phyloP scores from a whole-genome alignment of 305 asterid species.

The Plantago coronopus region DNA sequence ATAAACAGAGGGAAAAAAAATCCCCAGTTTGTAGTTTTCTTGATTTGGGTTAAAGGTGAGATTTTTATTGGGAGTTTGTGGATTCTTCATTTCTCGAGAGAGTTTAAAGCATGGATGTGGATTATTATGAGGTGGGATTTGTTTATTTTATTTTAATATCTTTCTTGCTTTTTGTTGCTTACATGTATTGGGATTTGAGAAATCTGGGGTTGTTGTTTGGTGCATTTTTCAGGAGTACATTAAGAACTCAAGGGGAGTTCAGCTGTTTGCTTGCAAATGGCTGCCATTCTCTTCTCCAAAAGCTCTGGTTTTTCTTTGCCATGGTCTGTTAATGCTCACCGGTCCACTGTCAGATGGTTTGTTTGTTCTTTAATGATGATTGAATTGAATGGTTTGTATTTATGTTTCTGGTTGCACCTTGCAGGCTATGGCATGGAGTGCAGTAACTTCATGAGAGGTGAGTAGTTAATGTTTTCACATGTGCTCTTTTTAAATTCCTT shows the following conservation, averaged over 20 bases:
- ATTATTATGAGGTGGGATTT: conserved; percentile 55
- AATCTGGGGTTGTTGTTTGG: background rate
- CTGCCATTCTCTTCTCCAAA: conserved; percentile 77
- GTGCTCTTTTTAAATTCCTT: conserved; percentile 19
- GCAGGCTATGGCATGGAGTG: conserved; percentile 99
- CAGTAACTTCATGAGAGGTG: conserved; percentile 96
- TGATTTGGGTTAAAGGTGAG: too few relatives aligned
- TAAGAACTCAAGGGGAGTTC: conserved; percentile 69
- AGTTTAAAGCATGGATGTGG: conserved; percentile 44
- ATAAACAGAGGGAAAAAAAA: too few relatives aligned
- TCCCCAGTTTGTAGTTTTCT: too few relatives aligned
- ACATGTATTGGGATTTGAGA: conserved; percentile 17
- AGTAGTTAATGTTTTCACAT: conserved; percentile 27
- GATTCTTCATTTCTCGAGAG: background rate
- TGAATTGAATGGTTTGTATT: conserved; percentile 4
- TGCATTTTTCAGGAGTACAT: conserved; percentile 42
- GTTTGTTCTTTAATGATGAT: conserved; percentile 11
- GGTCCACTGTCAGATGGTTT: background rate
- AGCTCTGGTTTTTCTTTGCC: conserved; percentile 95
- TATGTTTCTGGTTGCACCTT: conserved; percentile 22
- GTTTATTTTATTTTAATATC: background rate
- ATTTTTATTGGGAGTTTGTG: background rate
- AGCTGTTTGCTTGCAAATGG: conserved; percentile 88
- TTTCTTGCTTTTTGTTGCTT: background rate
- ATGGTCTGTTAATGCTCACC: conserved; percentile 51